Conservation (phyloP, 192 early-diverging fungal genomes). For the Coemansia sp. region DNA sequence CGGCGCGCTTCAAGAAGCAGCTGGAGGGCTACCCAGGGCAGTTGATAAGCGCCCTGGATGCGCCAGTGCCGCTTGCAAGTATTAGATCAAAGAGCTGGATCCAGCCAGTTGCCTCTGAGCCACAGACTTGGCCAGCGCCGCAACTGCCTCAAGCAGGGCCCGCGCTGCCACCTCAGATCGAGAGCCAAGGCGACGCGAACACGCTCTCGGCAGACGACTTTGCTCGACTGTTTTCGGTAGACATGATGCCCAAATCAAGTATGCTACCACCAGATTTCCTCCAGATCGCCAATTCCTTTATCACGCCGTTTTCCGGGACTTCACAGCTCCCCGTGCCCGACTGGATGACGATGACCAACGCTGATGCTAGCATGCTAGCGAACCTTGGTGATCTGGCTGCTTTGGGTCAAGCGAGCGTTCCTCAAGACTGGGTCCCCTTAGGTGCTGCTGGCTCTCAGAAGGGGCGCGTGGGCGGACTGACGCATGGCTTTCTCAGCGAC, state of each 20-base stretch:
- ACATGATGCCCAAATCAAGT: constrained; percentile 43
- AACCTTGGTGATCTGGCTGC: constrained; percentile 38
- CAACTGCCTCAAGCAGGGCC: not conserved
- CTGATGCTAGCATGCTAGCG: constrained; percentile 49
- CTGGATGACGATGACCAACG: constrained; percentile 26
- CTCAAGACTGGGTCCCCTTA: constrained; percentile 36
- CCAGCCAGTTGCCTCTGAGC: not conserved
- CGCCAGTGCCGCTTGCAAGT: constrained; percentile 17
- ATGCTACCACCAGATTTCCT: constrained; percentile 30
- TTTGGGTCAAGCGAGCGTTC: constrained; percentile 3
- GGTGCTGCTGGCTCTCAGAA: constrained; percentile 15
- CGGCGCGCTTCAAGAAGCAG: constrained; percentile 52
- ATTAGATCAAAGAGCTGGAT: not conserved
- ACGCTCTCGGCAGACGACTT: constrained; percentile 38
- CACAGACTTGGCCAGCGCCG: not conserved
- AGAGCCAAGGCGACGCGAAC: not conserved
- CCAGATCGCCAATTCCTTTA: constrained; percentile 39
- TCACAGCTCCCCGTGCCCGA: constrained; percentile 15
- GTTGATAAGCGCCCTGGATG: constrained; percentile 21
- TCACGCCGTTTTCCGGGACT: constrained; percentile 31
- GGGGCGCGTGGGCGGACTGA: not conserved
- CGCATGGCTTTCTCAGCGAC: constrained; percentile 26
- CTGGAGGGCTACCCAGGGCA: constrained; percentile 25
- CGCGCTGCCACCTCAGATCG: not conserved
- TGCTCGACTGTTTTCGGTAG: constrained; percentile 42